Conservation (phyloP, 306 rosid species). For the Casuarina glauca region DNA sequence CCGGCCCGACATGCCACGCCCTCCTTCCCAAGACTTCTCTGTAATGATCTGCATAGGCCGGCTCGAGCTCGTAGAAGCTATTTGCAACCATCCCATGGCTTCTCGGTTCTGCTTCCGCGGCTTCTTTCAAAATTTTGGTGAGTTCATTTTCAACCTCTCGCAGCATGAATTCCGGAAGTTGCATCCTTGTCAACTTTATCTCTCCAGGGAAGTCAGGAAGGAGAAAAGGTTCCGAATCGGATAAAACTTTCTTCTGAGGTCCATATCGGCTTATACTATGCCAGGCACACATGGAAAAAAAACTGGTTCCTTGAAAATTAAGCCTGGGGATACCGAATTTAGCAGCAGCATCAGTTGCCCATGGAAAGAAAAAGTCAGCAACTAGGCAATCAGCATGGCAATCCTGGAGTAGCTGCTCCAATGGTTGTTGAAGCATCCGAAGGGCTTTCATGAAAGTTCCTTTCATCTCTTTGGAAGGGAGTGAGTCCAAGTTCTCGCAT, state of each 20-base stretch:
- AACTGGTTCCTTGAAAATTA: constrained; percentile 50
- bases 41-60: constrained; percentile 40
- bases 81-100: constrained; percentile 53
- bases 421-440: constrained; percentile 26
- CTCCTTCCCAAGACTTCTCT: neutral
- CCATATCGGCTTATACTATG: constrained; percentile 25
- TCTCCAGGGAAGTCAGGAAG: constrained; percentile 50
- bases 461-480: neutral
- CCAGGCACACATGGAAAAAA: constrained; percentile 37
- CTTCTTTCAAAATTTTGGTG: constrained; percentile 20
- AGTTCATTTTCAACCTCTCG: neutral
- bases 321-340: constrained; percentile 57
- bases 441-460: constrained; percentile 32
- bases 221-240: constrained; percentile 44
- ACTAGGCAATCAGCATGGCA: constrained; percentile 44
- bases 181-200: no score
- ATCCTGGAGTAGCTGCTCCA: constrained; percentile 41
- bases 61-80: constrained; percentile 58
- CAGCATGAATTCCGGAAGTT: constrained; percentile 7
- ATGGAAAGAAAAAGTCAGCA: constrained; percentile 52
- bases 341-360: constrained; percentile 45
- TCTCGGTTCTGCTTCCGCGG: constrained; percentile 17
- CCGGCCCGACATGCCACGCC: constrained; percentile 63
- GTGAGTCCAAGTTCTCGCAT: constrained; percentile 35
- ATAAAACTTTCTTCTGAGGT: constrained; percentile 44